A percentile compares a stretch with the other conserved stretches of the same genome.
These are phyloP conservation scores for Talaromyces borbonicus DNA, from an alignment of 495 filamentous ascomycete species.

Conservation along the genomic window DNA sequence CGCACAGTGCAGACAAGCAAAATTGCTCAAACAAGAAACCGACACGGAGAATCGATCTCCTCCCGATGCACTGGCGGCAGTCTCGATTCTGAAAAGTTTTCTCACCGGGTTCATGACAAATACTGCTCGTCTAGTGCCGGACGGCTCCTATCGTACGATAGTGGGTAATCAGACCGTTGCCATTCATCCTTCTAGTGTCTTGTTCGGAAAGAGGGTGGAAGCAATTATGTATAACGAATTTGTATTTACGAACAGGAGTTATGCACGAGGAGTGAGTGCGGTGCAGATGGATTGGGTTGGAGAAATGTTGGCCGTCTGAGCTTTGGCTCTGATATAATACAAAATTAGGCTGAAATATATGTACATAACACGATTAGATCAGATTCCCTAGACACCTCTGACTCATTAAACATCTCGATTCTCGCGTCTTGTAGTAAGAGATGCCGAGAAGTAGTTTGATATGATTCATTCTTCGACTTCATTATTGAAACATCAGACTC, in stretches of 20 bases:
- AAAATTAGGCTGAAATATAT: neutral
- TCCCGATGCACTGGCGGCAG: constrained; percentile 22
- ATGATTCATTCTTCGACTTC: too few relatives aligned
- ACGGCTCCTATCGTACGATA: constrained; percentile 77
- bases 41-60: constrained; percentile 5
- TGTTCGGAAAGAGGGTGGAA: constrained; percentile 82
- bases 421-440: neutral
- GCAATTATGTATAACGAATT: constrained; percentile 95
- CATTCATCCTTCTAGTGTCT: constrained; percentile 78
- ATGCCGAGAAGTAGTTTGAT: neutral
- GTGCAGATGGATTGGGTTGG: constrained; percentile 83
- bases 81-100: constrained; percentile 67
- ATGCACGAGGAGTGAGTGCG: constrained; percentile 78
- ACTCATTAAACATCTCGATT: too few relatives aligned
- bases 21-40: constrained; percentile 18
- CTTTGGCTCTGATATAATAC: neutral
- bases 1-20: constrained; percentile 44
- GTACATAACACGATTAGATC: too few relatives aligned
- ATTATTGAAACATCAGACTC: too few relatives aligned
- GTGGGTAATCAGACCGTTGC: constrained; percentile 76
- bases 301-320: constrained; percentile 44
- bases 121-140: constrained; percentile 71
- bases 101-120: constrained; percentile 71
- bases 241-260: constrained; percentile 87
- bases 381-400: too few relatives aligned